A percentile compares a stretch with the other conserved stretches of the same genome.
These are phyloP conservation scores for Colletotrichum sp. DNA, from an alignment of 2,329 filamentous ascomycete species.

Conservation along the genomic window DNA sequence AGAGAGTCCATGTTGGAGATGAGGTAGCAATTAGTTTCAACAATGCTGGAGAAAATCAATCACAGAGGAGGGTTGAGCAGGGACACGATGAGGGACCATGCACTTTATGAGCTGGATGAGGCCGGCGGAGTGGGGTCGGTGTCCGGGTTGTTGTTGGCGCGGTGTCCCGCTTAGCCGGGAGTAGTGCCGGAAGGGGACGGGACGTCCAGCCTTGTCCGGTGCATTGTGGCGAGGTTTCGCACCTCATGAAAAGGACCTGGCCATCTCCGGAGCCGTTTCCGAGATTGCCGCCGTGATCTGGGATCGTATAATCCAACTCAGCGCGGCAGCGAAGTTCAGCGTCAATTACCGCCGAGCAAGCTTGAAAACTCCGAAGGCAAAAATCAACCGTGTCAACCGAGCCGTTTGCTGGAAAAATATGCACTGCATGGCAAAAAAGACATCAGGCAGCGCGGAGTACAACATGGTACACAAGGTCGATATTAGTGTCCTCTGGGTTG, in stretches of 20 bases:
- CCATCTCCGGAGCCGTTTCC: background rate
- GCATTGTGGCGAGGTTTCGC: too few species aligned
- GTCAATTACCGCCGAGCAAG: background rate
- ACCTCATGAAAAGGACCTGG: background rate
- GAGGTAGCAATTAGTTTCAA: background rate
- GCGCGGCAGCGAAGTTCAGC: background rate
- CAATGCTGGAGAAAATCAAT: background rate
- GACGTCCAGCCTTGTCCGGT: background rate
- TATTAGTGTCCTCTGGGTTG: slow-evolving; percentile 20
- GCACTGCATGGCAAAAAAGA: background rate
- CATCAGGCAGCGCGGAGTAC: background rate
- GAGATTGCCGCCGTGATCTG: background rate
- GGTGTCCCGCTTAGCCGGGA: slow-evolving; percentile 15
- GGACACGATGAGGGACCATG: background rate
- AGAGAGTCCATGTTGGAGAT: background rate
- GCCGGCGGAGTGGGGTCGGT: slow-evolving; percentile 5
- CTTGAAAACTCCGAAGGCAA: slow-evolving; percentile 8
- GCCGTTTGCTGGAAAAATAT: background rate
- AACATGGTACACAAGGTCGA: slow-evolving; percentile 18
- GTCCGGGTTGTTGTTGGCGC: slow-evolving; percentile 15
- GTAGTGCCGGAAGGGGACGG: background rate
- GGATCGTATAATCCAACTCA: background rate
- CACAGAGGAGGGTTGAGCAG: background rate
- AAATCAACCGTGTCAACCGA: background rate
- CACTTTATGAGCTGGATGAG: background rate